Evolutionary conservation across 129 eudicot genomes (phyloP), one percentile per base, ranked within the genome.

Genomic region (Glebionis coronaria): DNA sequence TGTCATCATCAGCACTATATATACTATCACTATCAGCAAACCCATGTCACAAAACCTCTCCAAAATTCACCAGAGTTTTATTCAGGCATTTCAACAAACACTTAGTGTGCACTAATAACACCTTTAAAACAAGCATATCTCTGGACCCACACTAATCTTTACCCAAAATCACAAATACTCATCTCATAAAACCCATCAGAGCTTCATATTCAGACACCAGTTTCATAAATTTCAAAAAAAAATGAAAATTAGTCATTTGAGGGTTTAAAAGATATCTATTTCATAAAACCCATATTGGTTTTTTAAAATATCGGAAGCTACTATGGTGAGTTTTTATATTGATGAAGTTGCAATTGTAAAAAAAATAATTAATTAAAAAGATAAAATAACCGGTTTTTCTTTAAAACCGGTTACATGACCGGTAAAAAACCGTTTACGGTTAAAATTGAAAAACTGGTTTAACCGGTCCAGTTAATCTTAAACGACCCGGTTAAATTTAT

Each of bases 21-120:
- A 68, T 81, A 13, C 57, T 70, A 40, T 84, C 77, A 78, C 76
- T 80, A 60, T 61, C 64, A 23, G 64, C 75, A 40, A 73, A 67
- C 67, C 88, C 84, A 18, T 56, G 66, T 15, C 65, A 67, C 23
- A 61, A 59, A 14, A 1, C 66, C 5, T 31, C 69, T 21, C 20
- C 75, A 0, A 53, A 19, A n/a, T 67, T 42, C 23, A 35, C 31
- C 76, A 50, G 20, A 18, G 8, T 73, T 66, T 76, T 88, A 13
- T 29, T 73, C 75, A 85, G 85, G 65, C 94, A 66, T 72, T 81
- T 80, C 50, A 68, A 75, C 97, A 85, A 91, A 83, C 96, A 81
- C 28, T 13, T 84, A 38, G 77, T 69, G 63, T 49, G 54, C 28
- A 50, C 19, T 38, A 40, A n/a, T 20, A 56, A 20, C 63, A 61